Conservation (phyloP, 345 rosid genomes). For the Acer campestre region DNA sequence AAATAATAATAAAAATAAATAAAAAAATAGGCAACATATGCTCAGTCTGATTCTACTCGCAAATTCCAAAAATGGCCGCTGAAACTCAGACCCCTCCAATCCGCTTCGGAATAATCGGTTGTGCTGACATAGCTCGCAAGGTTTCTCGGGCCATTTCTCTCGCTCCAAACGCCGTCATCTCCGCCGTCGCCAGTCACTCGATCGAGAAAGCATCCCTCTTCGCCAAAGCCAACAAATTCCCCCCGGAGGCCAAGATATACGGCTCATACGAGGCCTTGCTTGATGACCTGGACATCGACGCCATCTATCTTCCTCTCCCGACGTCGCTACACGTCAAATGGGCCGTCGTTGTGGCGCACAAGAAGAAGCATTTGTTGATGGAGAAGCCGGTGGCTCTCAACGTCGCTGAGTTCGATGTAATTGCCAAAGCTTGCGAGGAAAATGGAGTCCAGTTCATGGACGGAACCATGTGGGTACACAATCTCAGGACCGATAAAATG, state of each 20-base stretch:
- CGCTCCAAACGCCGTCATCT: conserved; percentile 64
- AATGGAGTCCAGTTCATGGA: conserved; percentile 83
- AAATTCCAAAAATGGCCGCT: conserved; percentile 26
- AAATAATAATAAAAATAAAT: too few species aligned
- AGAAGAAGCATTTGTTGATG: conserved; percentile 72
- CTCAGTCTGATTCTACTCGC: too few species aligned
- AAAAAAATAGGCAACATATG: too few species aligned
- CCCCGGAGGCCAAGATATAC: conserved; percentile 54
- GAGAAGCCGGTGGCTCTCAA: conserved; percentile 79
- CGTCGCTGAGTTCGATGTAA: conserved; percentile 60
- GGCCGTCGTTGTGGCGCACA: conserved; percentile 64
- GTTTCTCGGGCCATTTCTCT: conserved; percentile 61
- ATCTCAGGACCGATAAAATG: conserved; percentile 65
- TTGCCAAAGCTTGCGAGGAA: conserved; percentile 60
- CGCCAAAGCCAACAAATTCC: conserved; percentile 63
- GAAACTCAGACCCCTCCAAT: conserved; percentile 15
- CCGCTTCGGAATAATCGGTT: conserved; percentile 71
- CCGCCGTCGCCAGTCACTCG: conserved; percentile 67
- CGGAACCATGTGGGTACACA: conserved; percentile 89
- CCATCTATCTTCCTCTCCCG: conserved; percentile 76
- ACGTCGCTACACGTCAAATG: conserved; percentile 73
- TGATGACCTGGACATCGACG: conserved; percentile 73
- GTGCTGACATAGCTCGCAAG: conserved; percentile 74
- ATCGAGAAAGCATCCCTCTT: conserved; percentile 55
- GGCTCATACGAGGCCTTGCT: conserved; percentile 75